Conservation (phyloP, 2,329 filamentous ascomycete genomes). For the Verticillium dahliae region DNA sequence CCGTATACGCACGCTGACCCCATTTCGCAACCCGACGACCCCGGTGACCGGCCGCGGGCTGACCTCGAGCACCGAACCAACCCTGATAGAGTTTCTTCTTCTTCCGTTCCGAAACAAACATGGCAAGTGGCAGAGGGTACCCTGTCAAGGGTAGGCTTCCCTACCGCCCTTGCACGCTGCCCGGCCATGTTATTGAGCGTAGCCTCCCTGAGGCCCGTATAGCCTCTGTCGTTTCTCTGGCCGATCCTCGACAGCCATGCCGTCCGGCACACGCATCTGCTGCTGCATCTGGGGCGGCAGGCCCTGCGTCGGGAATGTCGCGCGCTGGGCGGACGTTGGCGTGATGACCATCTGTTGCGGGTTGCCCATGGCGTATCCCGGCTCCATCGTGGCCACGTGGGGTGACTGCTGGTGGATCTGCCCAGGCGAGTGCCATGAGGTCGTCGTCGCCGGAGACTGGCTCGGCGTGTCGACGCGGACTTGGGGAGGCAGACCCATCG, state of each 20-base stretch:
- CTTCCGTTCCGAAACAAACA: too few species aligned
- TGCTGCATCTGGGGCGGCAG: conserved; percentile 28
- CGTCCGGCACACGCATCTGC: conserved; percentile 23
- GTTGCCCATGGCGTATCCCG: conserved; percentile 38
- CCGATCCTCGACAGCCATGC: conserved; percentile 28
- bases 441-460: conserved; percentile 41
- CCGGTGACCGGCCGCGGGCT: not conserved
- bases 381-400: conserved; percentile 31
- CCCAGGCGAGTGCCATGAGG: conserved; percentile 44
- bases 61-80: not conserved
- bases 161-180: not conserved
- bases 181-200: conserved; percentile 22
- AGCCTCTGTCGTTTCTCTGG: conserved; percentile 48
- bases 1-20: not conserved
- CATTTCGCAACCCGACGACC: not conserved
- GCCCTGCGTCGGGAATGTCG: conserved; percentile 29
- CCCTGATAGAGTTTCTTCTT: too few species aligned
- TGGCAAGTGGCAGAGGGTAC: not conserved
- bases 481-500: conserved; percentile 21
- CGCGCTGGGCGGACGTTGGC: conserved; percentile 16
- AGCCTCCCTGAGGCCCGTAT: conserved; percentile 35
- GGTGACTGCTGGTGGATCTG: conserved; percentile 45
- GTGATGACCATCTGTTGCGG: conserved; percentile 31
- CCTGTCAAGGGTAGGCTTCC: not conserved
- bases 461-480: conserved; percentile 52